Evolutionary conservation across 768 basidiomycete species (phyloP), one percentile per base, ranked within the genome.

Genomic region (Nevesoporus exiguus): DNA sequence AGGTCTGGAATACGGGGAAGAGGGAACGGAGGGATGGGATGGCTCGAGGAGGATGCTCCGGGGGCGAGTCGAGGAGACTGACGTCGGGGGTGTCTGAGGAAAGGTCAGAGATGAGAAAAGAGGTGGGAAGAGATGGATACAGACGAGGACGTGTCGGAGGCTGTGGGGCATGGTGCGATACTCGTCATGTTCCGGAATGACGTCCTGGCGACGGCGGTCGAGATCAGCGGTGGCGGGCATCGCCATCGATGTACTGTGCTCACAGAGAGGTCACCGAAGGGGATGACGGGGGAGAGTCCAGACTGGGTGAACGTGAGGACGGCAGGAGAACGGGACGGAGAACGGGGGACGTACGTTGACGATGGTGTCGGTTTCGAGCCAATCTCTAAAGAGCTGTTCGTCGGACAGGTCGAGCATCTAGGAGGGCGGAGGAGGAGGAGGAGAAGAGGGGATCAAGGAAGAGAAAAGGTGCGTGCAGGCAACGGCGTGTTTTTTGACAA

Each of bases 401-500:
- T 48, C 49, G 17, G 50, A 19, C 0, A 7, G 7, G 31, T 51
- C 31, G 37, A 48, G 39, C 47, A 53, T 60, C 14, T 5, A 25
- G 17, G 33, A 22, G 44, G 36, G 48, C 14, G 51, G 49, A 51
- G 41, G 22, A 15, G 27, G 41, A 36, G 6, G 17, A 39, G 37
- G 22, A 25, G n/a, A 15, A 17, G 8, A 29, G 27, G 27, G 27
- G 27, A 29, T 29, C 5, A 11, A 27, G n/a, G 41, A 49, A n/a
- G 21, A 37, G 33, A 52, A 57, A 47, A 11, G 19, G 25, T 49
- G 67, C 66, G 47, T 60, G 68, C 67, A 63, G 69, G 69, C 51
- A 56, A 51, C 41, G 55, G 70, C 69, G 69, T 70, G 69, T 72
- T 67, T 65, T 61, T 10, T 69, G 66, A 62, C 66, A 62, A 41